Conservation (phyloP, 768 basidiomycete genomes). For the Coprinellus micaceus region DNA sequence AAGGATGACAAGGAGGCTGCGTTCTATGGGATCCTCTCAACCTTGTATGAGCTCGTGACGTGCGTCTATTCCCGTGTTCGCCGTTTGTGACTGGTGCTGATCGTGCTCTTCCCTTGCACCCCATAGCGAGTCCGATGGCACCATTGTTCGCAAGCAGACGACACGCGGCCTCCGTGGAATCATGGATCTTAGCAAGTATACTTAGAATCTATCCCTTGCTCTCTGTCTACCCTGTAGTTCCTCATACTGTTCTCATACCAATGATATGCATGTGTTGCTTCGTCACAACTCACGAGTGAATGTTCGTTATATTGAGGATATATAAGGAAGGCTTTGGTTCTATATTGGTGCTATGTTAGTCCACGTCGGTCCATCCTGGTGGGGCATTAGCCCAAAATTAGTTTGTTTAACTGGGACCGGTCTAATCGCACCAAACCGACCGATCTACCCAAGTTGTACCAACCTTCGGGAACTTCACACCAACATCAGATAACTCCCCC, state of each 20-base stretch:
- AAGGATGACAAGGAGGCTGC: not conserved
- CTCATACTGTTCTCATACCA: too few species aligned
- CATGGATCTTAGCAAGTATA: too few species aligned
- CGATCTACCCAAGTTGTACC: not conserved
- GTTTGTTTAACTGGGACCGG: not conserved
- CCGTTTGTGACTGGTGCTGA: not conserved
- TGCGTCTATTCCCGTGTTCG: not conserved
- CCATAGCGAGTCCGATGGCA: too few species aligned
- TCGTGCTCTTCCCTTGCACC: not conserved
- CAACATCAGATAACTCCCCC: not conserved
- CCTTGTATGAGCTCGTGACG: not conserved
- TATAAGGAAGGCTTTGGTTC: not conserved
- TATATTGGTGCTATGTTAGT: not conserved
- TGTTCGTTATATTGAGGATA: not conserved
- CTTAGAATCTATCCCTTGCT: too few species aligned
- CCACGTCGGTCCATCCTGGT: not conserved
- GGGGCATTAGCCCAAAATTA: not conserved
- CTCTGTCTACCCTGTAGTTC: too few species aligned
- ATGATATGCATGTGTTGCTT: too few species aligned
- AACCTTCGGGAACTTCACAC: not conserved
- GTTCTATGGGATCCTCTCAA: not conserved
- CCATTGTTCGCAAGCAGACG: too few species aligned
- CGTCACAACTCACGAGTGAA: not conserved
- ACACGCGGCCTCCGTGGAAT: too few species aligned
- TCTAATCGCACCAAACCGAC: not conserved